phyloP scores from a whole-genome alignment of 2,329 filamentous ascomycete species.

The Pleochaeta shiraiana region DNA sequence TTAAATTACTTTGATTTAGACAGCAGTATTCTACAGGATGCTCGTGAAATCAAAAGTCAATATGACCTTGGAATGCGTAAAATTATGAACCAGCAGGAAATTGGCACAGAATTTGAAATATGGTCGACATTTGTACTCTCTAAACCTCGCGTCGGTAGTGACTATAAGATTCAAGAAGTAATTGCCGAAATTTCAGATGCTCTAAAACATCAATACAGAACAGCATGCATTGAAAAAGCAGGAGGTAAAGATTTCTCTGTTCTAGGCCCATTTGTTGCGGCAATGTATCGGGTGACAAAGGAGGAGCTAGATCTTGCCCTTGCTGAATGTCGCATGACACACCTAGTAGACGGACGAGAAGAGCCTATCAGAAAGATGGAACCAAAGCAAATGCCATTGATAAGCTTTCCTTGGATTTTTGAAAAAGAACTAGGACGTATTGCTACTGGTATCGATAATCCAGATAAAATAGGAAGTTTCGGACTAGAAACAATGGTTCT shows the following conservation, averaged over 20 bases:
- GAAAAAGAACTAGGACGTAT: constrained; percentile 47
- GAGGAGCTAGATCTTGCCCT: constrained; percentile 42
- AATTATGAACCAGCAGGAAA: constrained; percentile 67
- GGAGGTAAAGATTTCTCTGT: constrained; percentile 34
- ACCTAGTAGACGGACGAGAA: constrained; percentile 20
- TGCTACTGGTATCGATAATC: constrained; percentile 24
- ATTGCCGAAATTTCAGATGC: constrained; percentile 44
- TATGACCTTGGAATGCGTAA: constrained; percentile 62
- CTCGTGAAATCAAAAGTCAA: constrained; percentile 43
- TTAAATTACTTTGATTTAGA: constrained; percentile 36
- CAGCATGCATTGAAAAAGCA: constrained; percentile 40
- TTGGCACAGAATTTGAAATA: constrained; percentile 76
- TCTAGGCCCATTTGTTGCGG: constrained; percentile 53
- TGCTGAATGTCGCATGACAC: constrained; percentile 23
- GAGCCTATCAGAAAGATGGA: constrained; percentile 21
- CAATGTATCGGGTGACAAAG: constrained; percentile 72
- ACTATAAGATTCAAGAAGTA: constrained; percentile 77
- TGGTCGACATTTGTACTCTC: constrained; percentile 70
- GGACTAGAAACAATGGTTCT: constrained; percentile 8
- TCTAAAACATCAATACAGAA: constrained; percentile 47
- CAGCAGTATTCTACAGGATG: constrained; percentile 32
- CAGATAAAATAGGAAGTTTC: constrained; percentile 11
- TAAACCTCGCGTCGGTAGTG: constrained; percentile 46
- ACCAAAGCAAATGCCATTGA: constrained; percentile 46
- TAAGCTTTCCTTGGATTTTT: constrained; percentile 92